Percentiles rank a stretch among this genome's conserved stretches.
These are phyloP conservation scores for Kalaharituber pfeilii DNA, from an alignment of 2,329 filamentous ascomycete species.

Conservation along the genomic window DNA sequence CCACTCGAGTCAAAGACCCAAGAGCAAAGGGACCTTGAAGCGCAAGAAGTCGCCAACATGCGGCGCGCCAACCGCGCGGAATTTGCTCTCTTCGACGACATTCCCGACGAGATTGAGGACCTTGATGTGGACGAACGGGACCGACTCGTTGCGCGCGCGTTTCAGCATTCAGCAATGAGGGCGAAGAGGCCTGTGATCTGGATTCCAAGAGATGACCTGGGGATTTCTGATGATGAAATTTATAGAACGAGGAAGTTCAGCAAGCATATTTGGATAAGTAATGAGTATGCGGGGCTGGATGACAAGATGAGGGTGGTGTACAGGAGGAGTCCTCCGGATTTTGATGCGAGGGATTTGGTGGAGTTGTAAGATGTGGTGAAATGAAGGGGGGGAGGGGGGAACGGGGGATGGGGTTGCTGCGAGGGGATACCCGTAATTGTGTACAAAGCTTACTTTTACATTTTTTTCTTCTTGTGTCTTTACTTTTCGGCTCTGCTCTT, in stretches of 20 bases:
- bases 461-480: too few relatives aligned
- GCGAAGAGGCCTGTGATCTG: slow-evolving; percentile 76
- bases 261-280: slow-evolving; percentile 76
- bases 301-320: slow-evolving; percentile 69
- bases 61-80: slow-evolving; percentile 46
- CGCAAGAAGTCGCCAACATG: slow-evolving; percentile 24
- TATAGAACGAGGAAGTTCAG: slow-evolving; percentile 57
- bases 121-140: slow-evolving; percentile 80
- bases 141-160: slow-evolving; percentile 66
- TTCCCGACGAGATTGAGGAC: slow-evolving; percentile 87
- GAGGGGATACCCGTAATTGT: too few relatives aligned
- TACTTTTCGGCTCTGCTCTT: too few relatives aligned
- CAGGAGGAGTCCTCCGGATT: slow-evolving; percentile 70
- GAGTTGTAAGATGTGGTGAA: slow-evolving; percentile 49
- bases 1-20: slow-evolving; percentile 28
- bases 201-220: slow-evolving; percentile 81
- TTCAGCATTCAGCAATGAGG: slow-evolving; percentile 74
- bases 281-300: slow-evolving; percentile 77
- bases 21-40: slow-evolving; percentile 40
- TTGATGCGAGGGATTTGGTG: slow-evolving; percentile 75
- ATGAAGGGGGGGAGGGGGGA: too few relatives aligned
- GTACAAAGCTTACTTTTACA: too few relatives aligned
- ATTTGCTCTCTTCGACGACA: slow-evolving; percentile 67
- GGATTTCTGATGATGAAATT: slow-evolving; percentile 83
- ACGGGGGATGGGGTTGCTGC: too few relatives aligned